A percentile compares a stretch with the other conserved stretches of the same genome.
phyloP scores from a whole-genome alignment of 2,329 filamentous ascomycete genomes.

The Paecilomyces niveus region DNA sequence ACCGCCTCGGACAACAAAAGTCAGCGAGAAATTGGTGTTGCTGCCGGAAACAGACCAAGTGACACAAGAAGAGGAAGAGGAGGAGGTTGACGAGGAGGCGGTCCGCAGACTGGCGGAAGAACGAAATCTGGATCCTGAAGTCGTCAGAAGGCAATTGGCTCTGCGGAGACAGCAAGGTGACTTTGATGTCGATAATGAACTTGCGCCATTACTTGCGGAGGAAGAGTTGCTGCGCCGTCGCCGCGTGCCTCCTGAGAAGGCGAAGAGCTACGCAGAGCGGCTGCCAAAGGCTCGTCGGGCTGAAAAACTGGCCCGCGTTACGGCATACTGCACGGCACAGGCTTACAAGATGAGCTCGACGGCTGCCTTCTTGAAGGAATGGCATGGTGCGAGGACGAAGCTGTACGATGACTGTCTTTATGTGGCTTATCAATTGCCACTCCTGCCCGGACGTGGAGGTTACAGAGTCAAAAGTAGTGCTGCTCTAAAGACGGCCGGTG shows the following conservation, averaged over 20 bases:
- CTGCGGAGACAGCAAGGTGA: conserved; percentile 39
- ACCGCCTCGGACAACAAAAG: conserved; percentile 82
- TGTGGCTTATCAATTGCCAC: conserved; percentile 84
- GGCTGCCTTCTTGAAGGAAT: conserved; percentile 80
- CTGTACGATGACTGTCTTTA: conserved; percentile 97
- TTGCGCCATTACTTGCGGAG: conserved; percentile 44
- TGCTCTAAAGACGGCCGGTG: conserved; percentile 84
- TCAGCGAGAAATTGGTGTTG: conserved; percentile 93
- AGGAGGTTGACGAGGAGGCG: conserved; percentile 27
- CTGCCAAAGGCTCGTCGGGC: conserved; percentile 80
- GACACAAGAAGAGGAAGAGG: conserved; percentile 42
- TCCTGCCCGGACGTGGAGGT: conserved; percentile 78
- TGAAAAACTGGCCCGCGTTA: conserved; percentile 82
- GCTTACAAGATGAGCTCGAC: conserved; percentile 83
- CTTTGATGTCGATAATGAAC: conserved; percentile 50
- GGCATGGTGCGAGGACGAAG: conserved; percentile 87
- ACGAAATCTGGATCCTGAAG: conserved; percentile 26
- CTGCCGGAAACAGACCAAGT: conserved; percentile 68
- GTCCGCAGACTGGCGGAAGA: conserved; percentile 26
- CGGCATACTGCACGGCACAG: conserved; percentile 93
- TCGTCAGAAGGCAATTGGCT: conserved; percentile 23
- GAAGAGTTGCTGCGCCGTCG: conserved; percentile 57
- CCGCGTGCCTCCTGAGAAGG: conserved; percentile 41
- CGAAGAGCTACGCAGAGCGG: conserved; percentile 91
- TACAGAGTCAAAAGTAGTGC: conserved; percentile 86